A percentile compares a stretch with the other conserved stretches of the same genome.
These are phyloP conservation scores for Trichoderma parareesei DNA, from an alignment of 495 filamentous ascomycete genomes.

Conservation along the genomic window DNA sequence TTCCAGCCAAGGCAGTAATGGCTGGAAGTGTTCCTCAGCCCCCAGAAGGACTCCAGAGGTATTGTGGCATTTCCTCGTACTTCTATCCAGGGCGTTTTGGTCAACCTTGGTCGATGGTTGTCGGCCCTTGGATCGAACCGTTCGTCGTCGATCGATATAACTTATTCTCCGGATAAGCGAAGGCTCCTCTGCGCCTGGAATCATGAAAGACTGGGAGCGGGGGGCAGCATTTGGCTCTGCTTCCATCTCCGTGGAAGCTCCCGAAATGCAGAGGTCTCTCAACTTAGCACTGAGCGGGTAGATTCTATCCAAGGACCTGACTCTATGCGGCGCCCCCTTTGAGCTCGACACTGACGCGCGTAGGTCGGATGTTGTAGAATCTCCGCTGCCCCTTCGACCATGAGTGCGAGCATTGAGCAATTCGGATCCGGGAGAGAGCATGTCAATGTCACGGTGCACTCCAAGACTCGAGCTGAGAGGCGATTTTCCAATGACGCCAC, in stretches of 20 bases:
- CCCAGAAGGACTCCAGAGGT: slow-evolving; percentile 11
- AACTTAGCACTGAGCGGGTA: slow-evolving; percentile 2
- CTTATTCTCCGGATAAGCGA: background rate
- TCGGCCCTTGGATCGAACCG: background rate
- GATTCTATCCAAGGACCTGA: slow-evolving; percentile 8
- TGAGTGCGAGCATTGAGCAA: background rate
- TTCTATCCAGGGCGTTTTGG: background rate
- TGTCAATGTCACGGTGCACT: background rate
- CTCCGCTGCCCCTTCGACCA: background rate
- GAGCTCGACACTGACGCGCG: background rate
- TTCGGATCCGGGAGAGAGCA: background rate
- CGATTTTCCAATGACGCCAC: slow-evolving; percentile 15
- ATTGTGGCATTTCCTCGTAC: background rate
- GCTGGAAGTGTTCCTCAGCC: slow-evolving; percentile 18
- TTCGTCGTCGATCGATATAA: slow-evolving; percentile 10
- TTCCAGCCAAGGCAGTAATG: slow-evolving; percentile 34
- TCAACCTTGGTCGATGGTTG: background rate
- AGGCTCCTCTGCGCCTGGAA: background rate
- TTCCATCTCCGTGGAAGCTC: background rate
- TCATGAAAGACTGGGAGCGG: slow-evolving; percentile 9
- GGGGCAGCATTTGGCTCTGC: background rate
- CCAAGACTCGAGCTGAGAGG: slow-evolving; percentile 4
- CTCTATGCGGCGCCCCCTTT: background rate
- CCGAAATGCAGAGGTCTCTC: slow-evolving; percentile 5
- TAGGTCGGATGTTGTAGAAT: background rate